A percentile compares a stretch with the other conserved stretches of the same genome.
Evolutionary conservation across 2,329 filamentous ascomycete genomes (phyloP).

Genomic region (Talaromyces sp.): DNA sequence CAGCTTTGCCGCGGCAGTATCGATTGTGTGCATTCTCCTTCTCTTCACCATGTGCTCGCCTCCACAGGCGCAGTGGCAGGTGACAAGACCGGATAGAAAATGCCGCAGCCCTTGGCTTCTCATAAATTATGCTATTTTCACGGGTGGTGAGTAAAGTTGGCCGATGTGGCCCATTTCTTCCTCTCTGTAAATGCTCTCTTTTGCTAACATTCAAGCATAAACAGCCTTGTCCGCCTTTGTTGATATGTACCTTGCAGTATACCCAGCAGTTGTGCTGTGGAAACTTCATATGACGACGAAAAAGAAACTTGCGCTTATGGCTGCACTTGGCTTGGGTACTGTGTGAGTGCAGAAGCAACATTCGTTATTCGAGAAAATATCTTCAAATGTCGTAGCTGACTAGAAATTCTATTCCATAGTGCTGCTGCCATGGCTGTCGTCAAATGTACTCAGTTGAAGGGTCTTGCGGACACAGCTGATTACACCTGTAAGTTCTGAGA

Average conservation of each 20-base stretch:
- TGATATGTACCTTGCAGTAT: constrained; percentile 24
- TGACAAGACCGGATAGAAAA: constrained; percentile 16
- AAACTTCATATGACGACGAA: constrained; percentile 21
- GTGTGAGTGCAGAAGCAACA: constrained; percentile 15
- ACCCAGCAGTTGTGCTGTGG: constrained; percentile 20
- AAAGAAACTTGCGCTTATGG: constrained; percentile 20
- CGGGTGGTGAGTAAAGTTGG: constrained; percentile 26
- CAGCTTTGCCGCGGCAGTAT: constrained; percentile 21
- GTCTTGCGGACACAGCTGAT: constrained; percentile 22
- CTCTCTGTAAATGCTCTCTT: background rate
- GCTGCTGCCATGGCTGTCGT: constrained; percentile 23
- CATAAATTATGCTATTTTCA: constrained; percentile 32
- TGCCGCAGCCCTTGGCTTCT: constrained; percentile 30
- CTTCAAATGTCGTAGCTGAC: background rate
- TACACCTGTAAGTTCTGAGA: constrained; percentile 22
- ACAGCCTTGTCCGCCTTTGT: constrained; percentile 22
- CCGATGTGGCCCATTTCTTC: background rate
- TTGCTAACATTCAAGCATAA: background rate
- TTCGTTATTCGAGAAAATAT: background rate
- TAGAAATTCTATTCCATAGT: constrained; percentile 13
- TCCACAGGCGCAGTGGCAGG: constrained; percentile 31
- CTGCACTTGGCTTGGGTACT: constrained; percentile 20
- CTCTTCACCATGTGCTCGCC: constrained; percentile 38
- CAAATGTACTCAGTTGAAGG: constrained; percentile 24
- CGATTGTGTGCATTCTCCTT: constrained; percentile 30